Conservation (phyloP, 2,329 filamentous ascomycete genomes). For the Nigrospora sphaerica region DNA sequence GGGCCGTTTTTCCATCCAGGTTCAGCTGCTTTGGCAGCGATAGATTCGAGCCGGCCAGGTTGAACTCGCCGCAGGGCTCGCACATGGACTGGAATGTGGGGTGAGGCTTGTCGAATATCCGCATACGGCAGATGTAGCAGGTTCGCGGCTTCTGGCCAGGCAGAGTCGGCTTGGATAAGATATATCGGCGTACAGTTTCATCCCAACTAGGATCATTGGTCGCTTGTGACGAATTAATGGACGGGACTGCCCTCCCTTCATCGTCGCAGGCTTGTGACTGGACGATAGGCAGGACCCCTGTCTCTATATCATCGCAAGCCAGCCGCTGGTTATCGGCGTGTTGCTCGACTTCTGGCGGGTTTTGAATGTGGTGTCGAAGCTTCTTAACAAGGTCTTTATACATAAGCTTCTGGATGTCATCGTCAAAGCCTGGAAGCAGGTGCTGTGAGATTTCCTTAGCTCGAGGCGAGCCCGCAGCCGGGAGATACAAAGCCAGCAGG, state of each 20-base stretch:
- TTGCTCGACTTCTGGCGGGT: too few relatives aligned
- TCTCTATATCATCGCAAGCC: too few relatives aligned
- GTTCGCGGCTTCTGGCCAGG: not conserved
- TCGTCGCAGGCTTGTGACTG: too few relatives aligned
- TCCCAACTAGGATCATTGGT: too few relatives aligned
- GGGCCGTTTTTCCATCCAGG: constrained; percentile 16
- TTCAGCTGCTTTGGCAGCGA: constrained; percentile 19
- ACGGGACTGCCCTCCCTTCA: too few relatives aligned
- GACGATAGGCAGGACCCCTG: too few relatives aligned
- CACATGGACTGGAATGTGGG: constrained; percentile 18
- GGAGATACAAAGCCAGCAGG: not conserved
- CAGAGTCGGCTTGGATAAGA: not conserved
- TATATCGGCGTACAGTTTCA: not conserved
- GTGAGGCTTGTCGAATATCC: constrained; percentile 11
- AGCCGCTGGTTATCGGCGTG: too few relatives aligned
- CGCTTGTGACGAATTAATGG: too few relatives aligned
- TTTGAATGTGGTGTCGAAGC: too few relatives aligned
- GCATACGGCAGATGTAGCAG: constrained; percentile 26
- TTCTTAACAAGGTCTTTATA: not conserved
- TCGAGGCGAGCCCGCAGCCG: not conserved
- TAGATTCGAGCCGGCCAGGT: constrained; percentile 17
- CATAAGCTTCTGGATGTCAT: not conserved
- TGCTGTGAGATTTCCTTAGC: not conserved
- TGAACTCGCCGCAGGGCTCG: constrained; percentile 25
- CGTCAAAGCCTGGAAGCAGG: not conserved